phyloP scores from a whole-genome alignment of 352 stramenopile species.

The Phytophthora syringae region DNA sequence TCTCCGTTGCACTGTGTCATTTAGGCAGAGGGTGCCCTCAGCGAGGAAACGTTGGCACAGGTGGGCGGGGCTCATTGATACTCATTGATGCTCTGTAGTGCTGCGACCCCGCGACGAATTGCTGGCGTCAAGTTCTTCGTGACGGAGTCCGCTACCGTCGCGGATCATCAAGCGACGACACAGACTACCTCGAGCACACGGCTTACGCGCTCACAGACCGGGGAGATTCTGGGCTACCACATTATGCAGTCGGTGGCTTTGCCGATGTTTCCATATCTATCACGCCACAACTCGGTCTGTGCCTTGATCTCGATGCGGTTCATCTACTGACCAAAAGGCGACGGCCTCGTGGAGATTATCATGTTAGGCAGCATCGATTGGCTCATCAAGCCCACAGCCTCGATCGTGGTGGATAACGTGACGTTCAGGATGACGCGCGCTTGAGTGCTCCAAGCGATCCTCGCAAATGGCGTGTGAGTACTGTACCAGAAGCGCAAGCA shows the following conservation, averaged over 20 bases:
- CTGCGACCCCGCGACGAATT: too few relatives aligned
- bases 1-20: background rate
- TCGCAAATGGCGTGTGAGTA: conserved; percentile 54
- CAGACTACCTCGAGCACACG: conserved; percentile 55
- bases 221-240: conserved; percentile 55
- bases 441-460: conserved; percentile 53
- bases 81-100: too few relatives aligned
- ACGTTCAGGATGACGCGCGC: conserved; percentile 40
- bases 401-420: conserved; percentile 44
- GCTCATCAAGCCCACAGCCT: conserved; percentile 38
- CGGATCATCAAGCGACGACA: conserved; percentile 54
- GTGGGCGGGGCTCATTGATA: too few relatives aligned
- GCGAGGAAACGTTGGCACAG: conserved; percentile 47
- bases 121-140: conserved; percentile 72
- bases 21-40: conserved; percentile 17
- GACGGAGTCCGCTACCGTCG: conserved; percentile 37
- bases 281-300: conserved; percentile 48
- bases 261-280: conserved; percentile 48
- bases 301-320: conserved; percentile 46
- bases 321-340: conserved; percentile 50
- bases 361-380: conserved; percentile 49
- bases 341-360: conserved; percentile 54
- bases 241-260: conserved; percentile 61
- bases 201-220: conserved; percentile 34
- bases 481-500: conserved; percentile 40